Base-by-base conservation (phyloP, 257 asterid species). In the Solanum rostratum region DNA sequence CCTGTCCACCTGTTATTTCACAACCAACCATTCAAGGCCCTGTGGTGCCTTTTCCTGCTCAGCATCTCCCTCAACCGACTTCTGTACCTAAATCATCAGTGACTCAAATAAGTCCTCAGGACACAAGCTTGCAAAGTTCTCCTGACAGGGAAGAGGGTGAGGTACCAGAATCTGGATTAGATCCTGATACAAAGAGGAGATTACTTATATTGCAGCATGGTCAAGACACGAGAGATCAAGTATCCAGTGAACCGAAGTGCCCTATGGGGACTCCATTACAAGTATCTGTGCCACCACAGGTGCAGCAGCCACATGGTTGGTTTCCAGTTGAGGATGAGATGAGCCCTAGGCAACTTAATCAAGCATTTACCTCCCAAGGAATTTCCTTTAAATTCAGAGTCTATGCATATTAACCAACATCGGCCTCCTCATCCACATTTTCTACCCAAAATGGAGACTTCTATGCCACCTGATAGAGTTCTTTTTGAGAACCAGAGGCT, bases 71-170 rank as follows among this genome's bases (percentile, higher is more conserved):
- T 88, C 98, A 92, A 86, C 92, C 88, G 79, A 69, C 90, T 59
- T 65, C 95, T 39, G 86, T 88, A 53, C 88, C 89, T 69, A 93
- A 91, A 89, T 85, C 92, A 63, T 88, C 93, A n/a, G 27, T 87
- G 60, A 85, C 91, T 82, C 98, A 87, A 85, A 82, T 88, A 86
- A 86, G 88, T 74, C 94, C 92, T 81, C 92, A 85, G 81, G 99
- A 95, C 33, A 78, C 91, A 79, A 87, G 84, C 80, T 83, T 92
- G 89, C 96, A 86, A 59, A 88, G 90, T 85, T 94, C 99, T 87
- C 97, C 98, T 82, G 98, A 97, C 85, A 91, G 94, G 87, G 99
- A 97, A 93, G 99, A 97, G 87, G 99, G 99, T 53, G 99, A 97
- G 91, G 97, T 97, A 49, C 97, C 98, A 18, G 99, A 97, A 88